These are phyloP conservation scores for Whalleya microplaca DNA, from an alignment of 2,329 filamentous ascomycete species.

Conservation along the genomic window DNA sequence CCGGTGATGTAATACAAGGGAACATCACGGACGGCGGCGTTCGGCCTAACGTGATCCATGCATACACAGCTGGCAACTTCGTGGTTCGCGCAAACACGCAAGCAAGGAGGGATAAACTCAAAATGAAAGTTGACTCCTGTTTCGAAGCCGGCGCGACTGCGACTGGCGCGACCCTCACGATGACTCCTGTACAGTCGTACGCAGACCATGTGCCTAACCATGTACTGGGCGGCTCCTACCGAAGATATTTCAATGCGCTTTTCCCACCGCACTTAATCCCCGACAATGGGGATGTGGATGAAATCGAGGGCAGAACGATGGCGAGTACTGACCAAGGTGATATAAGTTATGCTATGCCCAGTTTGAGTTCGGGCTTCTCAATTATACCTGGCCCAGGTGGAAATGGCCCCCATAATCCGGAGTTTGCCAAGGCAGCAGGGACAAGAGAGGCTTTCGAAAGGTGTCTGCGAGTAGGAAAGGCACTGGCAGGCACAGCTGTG, in stretches of 20 bases:
- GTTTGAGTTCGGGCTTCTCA: slow-evolving; percentile 55
- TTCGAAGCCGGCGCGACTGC: slow-evolving; percentile 52
- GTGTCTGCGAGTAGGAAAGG: slow-evolving; percentile 51
- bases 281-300: slow-evolving; percentile 44
- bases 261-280: slow-evolving; percentile 41
- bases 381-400: slow-evolving; percentile 51
- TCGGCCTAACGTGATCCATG: slow-evolving; percentile 61
- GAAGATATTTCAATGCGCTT: slow-evolving; percentile 47
- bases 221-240: slow-evolving; percentile 50
- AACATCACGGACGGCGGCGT: slow-evolving; percentile 57
- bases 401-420: slow-evolving; percentile 54
- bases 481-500: slow-evolving; percentile 50
- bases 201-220: slow-evolving; percentile 59
- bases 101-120: slow-evolving; percentile 44
- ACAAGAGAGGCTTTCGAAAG: slow-evolving; percentile 51
- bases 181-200: slow-evolving; percentile 50
- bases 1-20: slow-evolving; percentile 53
- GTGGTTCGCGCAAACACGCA: slow-evolving; percentile 39
- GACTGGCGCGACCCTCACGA: slow-evolving; percentile 52
- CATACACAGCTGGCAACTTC: slow-evolving; percentile 41
- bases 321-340: slow-evolving; percentile 65
- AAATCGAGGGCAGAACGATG: slow-evolving; percentile 46
- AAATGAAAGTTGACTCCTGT: slow-evolving; percentile 48
- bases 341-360: slow-evolving; percentile 60
- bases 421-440: slow-evolving; percentile 55